Conservation (phyloP, 495 filamentous ascomycete genomes). For the Neurospora sp. region DNA sequence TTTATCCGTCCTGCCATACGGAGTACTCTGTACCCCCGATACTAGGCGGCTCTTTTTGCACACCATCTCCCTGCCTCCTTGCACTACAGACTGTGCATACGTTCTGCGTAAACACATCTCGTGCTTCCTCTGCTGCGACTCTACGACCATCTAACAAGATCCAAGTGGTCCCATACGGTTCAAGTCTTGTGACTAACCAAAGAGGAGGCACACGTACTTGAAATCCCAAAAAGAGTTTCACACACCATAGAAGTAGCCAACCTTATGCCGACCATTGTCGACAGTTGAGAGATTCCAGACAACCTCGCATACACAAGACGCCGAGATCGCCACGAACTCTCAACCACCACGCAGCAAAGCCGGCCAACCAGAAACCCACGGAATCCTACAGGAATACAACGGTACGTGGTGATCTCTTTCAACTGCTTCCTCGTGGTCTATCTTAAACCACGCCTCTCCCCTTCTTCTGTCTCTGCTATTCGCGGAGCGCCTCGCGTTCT, state of each 20-base stretch:
- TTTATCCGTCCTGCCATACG: neutral
- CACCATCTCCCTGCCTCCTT: neutral
- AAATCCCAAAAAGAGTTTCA: neutral
- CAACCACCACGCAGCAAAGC: neutral
- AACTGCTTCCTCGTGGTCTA: neutral
- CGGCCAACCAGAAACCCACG: neutral
- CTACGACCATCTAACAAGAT: neutral
- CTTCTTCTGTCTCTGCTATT: neutral
- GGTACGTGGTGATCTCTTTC: neutral
- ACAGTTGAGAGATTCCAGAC: neutral
- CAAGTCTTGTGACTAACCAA: neutral
- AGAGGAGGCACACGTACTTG: neutral
- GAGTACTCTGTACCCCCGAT: neutral
- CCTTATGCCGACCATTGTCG: neutral
- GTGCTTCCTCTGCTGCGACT: neutral
- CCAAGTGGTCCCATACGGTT: neutral
- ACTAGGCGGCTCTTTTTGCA: neutral
- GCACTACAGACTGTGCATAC: neutral
- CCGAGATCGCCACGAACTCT: neutral
- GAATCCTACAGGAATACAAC: neutral
- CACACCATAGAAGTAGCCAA: neutral
- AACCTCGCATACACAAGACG: neutral
- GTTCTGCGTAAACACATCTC: neutral
- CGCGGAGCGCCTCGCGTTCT: neutral
- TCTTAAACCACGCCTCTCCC: neutral